phyloP scores from a whole-genome alignment of 208 protist genomes.

The Zelonia costaricensis region DNA sequence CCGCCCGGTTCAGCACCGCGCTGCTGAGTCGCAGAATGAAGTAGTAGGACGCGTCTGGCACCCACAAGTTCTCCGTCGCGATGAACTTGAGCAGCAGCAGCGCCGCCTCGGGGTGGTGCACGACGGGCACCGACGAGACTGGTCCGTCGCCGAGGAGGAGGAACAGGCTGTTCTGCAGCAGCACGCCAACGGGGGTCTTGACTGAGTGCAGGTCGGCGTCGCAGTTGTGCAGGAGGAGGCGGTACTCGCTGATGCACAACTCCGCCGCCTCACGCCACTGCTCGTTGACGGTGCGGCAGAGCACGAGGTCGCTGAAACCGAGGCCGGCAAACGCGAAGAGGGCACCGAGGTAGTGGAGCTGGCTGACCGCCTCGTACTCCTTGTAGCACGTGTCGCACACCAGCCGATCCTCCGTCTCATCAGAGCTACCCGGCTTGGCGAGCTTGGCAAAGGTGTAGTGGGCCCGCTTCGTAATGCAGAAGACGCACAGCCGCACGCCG shows the following conservation, averaged over 20 bases:
- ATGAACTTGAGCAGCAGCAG: slow-evolving; percentile 50
- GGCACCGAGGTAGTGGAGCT: slow-evolving; percentile 60
- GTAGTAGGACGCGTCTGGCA: slow-evolving; percentile 30
- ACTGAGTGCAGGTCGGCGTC: slow-evolving; percentile 42
- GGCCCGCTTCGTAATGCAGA: slow-evolving; percentile 54
- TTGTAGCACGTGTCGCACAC: slow-evolving; percentile 66
- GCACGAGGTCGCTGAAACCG: slow-evolving; percentile 56
- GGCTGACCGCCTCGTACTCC: slow-evolving; percentile 42
- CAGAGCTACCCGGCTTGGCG: slow-evolving; percentile 49
- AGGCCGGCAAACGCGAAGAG: slow-evolving; percentile 64
- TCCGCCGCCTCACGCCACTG: slow-evolving; percentile 74
- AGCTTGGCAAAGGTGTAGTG: slow-evolving; percentile 73
- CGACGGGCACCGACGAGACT: slow-evolving; percentile 17
- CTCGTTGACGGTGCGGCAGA: slow-evolving; percentile 60
- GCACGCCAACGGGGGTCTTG: slow-evolving; percentile 37
- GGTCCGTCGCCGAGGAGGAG: slow-evolving; percentile 43
- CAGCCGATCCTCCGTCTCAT: slow-evolving; percentile 53
- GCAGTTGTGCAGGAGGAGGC: slow-evolving; percentile 60
- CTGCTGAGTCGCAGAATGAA: slow-evolving; percentile 31
- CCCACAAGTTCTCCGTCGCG: slow-evolving; percentile 36
- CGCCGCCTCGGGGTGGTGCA: slow-evolving; percentile 42
- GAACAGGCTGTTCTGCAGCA: slow-evolving; percentile 63
- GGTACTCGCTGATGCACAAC: slow-evolving; percentile 77
- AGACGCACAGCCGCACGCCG: slow-evolving; percentile 55
- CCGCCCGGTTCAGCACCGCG: slow-evolving; percentile 26